Percentiles rank a stretch among this genome's conserved stretches.
Conservation (phyloP, 306 rosid species). For the Parietaria judaica region DNA sequence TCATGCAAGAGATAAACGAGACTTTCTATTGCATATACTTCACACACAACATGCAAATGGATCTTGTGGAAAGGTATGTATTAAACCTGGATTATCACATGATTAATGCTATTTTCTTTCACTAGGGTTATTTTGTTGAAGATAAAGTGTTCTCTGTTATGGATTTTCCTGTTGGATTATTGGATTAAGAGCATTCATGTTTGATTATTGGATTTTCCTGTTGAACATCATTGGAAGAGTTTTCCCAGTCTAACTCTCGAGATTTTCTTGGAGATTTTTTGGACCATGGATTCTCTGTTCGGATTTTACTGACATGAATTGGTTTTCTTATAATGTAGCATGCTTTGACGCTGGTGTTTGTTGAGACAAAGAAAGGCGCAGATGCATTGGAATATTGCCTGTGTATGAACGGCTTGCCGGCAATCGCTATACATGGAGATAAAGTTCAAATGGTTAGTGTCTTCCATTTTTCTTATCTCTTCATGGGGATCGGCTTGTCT, state of each 20-base stretch:
- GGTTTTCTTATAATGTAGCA: conserved; percentile 5
- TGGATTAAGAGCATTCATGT: too few species aligned
- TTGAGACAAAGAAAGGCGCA: conserved; percentile 34
- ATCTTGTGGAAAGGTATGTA: conserved; percentile 21
- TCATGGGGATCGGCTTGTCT: not conserved
- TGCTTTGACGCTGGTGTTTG: conserved; percentile 33
- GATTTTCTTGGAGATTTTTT: too few species aligned
- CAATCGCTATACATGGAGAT: conserved; percentile 35
- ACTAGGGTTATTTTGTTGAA: too few species aligned
- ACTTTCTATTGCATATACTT: conserved; percentile 20
- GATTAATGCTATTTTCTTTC: too few species aligned
- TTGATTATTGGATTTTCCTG: not conserved
- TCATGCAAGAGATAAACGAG: conserved; percentile 20
- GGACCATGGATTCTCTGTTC: not conserved
- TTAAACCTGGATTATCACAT: too few species aligned
- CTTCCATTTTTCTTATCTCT: not conserved
- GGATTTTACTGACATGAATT: not conserved
- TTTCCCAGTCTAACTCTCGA: too few species aligned
- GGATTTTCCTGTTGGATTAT: not conserved
- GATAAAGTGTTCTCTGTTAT: not conserved
- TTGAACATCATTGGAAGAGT: too few species aligned
- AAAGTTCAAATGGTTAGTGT: conserved; percentile 29
- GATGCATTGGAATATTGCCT: conserved; percentile 28
- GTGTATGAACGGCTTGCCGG: conserved; percentile 16
- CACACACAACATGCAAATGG: conserved; percentile 10